Evolutionary conservation across 805 yeast species (phyloP), one percentile per base, ranked within the genome.

Genomic region (Starmera dryadoides): DNA sequence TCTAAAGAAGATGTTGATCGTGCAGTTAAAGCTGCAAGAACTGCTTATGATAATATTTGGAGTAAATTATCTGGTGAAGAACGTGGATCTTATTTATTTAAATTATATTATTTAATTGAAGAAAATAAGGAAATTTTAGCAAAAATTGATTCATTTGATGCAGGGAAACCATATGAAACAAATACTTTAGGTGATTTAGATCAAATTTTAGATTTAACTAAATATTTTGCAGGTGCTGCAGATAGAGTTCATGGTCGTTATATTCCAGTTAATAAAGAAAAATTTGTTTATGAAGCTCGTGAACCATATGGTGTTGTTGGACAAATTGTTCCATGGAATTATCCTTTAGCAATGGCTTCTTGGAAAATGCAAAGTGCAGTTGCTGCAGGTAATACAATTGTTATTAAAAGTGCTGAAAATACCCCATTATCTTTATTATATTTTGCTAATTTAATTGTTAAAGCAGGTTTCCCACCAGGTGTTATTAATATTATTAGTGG

Each of bases 291-390:
- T 64, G 79, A 84, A 45, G 69, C 74, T 52, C 76, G 76, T 58
- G 87, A 80, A 62, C 89, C 89, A 45, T 66, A 81, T 55, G 89
- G 89, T 55, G 84, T 82, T 29, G 81, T 86, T 63, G 89, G 88
- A 43, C 86, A 81, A 62, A 80, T 83, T 45, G 82, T 83, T 46
- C 89, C 93, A 58, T 83, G 89, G 89, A 83, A 83, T 59, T 83
- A 83, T 73, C 93, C 93, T 50, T 64, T 83, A 43, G 73, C 83
- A 63, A 82, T 83, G 85, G 75, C 80, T 59, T 64, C 82, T 30
- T 83, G 91, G 91, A 83, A 83, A 56, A 66, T 82, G 42, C 84
- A 81, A 42, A 86, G 88, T 41, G 86, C 86, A 39, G 63, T 82
- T 50, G 84, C 85, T 36, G 77, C 86, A 50, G 88, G 88, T 63